Evolutionary conservation across 2,329 filamentous ascomycete species (phyloP).

Genomic region (Trichoderma pleuroti): DNA sequence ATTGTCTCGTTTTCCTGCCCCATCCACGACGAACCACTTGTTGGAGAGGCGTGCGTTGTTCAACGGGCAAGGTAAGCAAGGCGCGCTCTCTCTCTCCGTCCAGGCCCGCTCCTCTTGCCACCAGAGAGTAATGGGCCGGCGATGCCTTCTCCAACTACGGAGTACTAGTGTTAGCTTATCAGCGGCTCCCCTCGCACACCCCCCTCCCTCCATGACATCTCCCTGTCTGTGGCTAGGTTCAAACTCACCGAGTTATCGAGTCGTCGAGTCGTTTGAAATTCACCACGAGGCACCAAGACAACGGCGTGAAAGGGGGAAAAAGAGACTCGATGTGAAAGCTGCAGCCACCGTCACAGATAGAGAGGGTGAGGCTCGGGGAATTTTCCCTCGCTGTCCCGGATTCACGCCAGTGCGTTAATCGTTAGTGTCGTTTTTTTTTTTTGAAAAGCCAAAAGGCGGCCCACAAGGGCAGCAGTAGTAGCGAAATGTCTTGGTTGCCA

Average conservation of each 20-base stretch:
- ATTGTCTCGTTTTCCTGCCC: conserved; percentile 4
- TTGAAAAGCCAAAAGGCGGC: neutral
- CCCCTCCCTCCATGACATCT: conserved; percentile 1
- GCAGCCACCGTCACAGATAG: conserved; percentile 1
- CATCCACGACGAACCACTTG: conserved; percentile 17
- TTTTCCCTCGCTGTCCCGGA: conserved; percentile 8
- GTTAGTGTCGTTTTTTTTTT: neutral
- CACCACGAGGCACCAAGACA: neutral
- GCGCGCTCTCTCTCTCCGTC: conserved; percentile 4
- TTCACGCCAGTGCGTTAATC: conserved; percentile 2
- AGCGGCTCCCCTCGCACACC: conserved; percentile 2
- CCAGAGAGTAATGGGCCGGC: conserved; percentile 6
- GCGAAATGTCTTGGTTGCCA: neutral
- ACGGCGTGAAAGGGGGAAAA: neutral
- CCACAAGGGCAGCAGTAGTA: conserved; percentile 4
- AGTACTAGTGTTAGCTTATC: conserved; percentile 19
- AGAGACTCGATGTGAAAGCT: neutral
- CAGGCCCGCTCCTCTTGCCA: conserved; percentile 15
- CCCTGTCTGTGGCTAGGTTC: neutral
- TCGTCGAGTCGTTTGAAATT: neutral
- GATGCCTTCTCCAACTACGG: conserved; percentile 14
- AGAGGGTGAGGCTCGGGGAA: conserved; percentile 10
- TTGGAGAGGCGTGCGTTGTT: conserved; percentile 8
- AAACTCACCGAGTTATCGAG: neutral
- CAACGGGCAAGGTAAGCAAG: conserved; percentile 8